Evolutionary conservation across 768 basidiomycete genomes (phyloP).

Genomic region (Calocybe gangraenosa): DNA sequence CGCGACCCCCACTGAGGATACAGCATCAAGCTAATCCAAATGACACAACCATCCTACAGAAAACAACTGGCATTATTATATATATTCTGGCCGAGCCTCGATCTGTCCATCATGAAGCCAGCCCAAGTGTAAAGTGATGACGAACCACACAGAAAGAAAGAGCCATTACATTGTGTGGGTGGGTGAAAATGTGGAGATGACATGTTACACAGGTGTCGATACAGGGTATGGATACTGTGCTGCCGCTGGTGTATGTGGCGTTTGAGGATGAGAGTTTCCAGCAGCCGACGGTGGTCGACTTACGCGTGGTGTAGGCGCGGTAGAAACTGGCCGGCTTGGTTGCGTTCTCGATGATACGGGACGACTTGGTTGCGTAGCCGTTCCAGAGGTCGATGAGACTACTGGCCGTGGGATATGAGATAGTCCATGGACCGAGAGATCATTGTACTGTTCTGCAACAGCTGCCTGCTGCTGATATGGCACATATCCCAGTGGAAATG

Average conservation of each 20-base stretch:
- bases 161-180: background rate
- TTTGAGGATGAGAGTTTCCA: background rate
- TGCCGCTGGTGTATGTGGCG: background rate
- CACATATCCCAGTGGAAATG: conserved; percentile 16
- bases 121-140: too few species aligned
- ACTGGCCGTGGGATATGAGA: background rate
- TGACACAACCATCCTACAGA: too few species aligned
- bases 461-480: conserved; percentile 7
- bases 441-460: conserved; percentile 7
- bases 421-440: conserved; percentile 1
- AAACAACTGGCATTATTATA: too few species aligned
- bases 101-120: too few species aligned
- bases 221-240: background rate
- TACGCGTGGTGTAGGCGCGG: background rate
- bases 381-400: background rate
- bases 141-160: too few species aligned
- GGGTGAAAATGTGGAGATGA: background rate
- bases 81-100: too few species aligned
- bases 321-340: conserved; percentile 2
- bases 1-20: too few species aligned
- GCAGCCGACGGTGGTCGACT: background rate
- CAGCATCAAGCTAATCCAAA: too few species aligned
- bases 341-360: background rate
- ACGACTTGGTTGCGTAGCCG: background rate
- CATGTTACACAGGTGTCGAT: background rate